These are phyloP conservation scores for Fusarium hostae DNA, from an alignment of 2,329 filamentous ascomycete genomes.

Conservation along the genomic window DNA sequence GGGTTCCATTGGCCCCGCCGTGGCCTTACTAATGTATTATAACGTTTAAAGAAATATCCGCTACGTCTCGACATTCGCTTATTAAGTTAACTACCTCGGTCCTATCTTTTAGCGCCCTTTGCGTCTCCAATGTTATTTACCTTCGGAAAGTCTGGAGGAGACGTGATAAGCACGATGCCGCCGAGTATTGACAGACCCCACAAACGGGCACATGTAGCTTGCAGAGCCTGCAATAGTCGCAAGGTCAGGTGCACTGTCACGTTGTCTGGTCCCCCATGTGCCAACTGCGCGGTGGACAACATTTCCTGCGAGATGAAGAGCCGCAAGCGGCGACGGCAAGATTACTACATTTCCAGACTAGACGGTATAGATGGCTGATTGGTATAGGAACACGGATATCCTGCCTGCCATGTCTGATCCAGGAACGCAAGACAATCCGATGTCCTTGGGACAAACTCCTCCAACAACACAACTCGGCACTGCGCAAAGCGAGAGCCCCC, in stretches of 20 bases:
- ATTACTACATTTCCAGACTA: accelerated
- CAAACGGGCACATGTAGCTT: neutral
- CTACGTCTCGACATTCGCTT: neutral
- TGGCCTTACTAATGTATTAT: neutral
- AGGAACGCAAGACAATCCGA: accelerated
- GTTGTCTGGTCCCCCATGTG: neutral
- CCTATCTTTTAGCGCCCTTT: accelerated
- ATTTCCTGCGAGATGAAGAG: neutral
- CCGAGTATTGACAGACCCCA: neutral
- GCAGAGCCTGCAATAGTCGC: neutral
- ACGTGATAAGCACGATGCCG: neutral
- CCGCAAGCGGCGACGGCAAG: neutral
- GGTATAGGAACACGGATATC: neutral
- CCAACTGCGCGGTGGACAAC: neutral
- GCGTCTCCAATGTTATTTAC: neutral
- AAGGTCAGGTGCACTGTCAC: neutral
- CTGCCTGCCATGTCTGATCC: neutral
- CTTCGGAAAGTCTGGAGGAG: neutral
- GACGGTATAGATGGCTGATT: neutral
- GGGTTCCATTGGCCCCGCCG: too few species aligned
- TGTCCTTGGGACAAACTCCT: neutral
- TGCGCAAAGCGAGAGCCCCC: neutral
- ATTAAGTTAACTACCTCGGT: neutral
- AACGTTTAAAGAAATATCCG: accelerated
- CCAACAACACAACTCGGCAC: too few species aligned